A percentile compares a stretch with the other conserved stretches of the same genome.
These are phyloP conservation scores for Arxiozyma slooffiae DNA, from an alignment of 1,139 yeast genomes.

Conservation along the genomic window DNA sequence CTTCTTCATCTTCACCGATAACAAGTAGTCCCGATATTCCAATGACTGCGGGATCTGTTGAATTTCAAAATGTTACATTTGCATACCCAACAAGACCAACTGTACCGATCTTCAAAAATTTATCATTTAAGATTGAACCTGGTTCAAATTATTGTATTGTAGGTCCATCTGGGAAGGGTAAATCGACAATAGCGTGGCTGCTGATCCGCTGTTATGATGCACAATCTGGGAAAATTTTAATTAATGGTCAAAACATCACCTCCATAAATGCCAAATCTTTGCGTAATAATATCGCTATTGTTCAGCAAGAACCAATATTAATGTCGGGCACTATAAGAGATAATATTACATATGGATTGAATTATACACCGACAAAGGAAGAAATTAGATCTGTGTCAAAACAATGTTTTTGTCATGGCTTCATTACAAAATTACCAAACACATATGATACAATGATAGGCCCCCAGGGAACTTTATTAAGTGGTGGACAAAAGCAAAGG, in stretches of 20 bases:
- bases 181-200: conserved; percentile 78
- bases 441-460: conserved; percentile 81
- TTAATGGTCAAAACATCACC: conserved; percentile 62
- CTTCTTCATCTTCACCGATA: background rate
- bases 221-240: conserved; percentile 47
- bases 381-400: conserved; percentile 64
- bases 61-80: conserved; percentile 58
- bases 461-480: conserved; percentile 73
- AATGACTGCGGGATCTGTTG: conserved; percentile 33
- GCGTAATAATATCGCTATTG: conserved; percentile 71
- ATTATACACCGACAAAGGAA: conserved; percentile 36
- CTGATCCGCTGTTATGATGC: conserved; percentile 79
- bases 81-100: conserved; percentile 83
- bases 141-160: conserved; percentile 91
- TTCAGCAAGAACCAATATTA: conserved; percentile 88
- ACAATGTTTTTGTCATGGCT: conserved; percentile 68
- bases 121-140: conserved; percentile 58
- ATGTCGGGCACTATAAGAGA: conserved; percentile 85
- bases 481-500: conserved; percentile 84
- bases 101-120: conserved; percentile 51
- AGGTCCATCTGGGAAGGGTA: conserved; percentile 95
- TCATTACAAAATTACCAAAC: conserved; percentile 67
- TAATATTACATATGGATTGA: conserved; percentile 68
- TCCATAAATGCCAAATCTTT: conserved; percentile 63
- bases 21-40: conserved; percentile 8